Base-by-base conservation (phyloP, 441 rosid genomes). In the Melastoma candidum region DNA sequence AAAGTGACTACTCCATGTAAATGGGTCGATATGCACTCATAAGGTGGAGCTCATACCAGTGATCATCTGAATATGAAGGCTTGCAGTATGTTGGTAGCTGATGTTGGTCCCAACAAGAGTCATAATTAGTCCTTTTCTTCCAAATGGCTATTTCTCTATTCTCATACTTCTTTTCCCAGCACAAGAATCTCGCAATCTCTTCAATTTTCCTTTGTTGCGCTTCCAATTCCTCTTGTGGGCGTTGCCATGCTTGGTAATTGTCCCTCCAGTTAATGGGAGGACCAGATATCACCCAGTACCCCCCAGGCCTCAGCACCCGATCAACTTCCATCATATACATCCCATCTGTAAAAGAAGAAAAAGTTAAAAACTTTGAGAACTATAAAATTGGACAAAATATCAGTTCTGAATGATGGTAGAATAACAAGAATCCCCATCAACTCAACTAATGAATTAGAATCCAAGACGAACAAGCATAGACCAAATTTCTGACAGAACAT, bases 121-220 rank as follows among this genome's bases (percentile, higher is more conserved):
- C 59, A n/a, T 65, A 60, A 59, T 66, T 78, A 9, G 55, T 51
- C 47, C 69, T 68, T 60, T 78, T 78, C 62, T 67, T 61, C 77
- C 79, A 74, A 44, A 77, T 51, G 0, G 83, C 77, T 26, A 71
- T 70, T 53, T 77, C 83, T 29, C 76, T 79, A 62, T 56, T 66
- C 65, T 77, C 83, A 51, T 68, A 63, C 69, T 57, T 64, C 72
- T 77, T 77, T 63, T 70, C 77, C 80, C 83, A 77, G 63, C 83
- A 77, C 58, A 74, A 72, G 51, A 66, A 68, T 49, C 72, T 61
- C 39, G 80, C 76, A 27, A 55, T 75, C 59, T 64, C 74, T 64
- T 70, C 80, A 47, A 77, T 72, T 51, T 51, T 75, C 45, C 54
- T 59, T 57, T 66, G 80, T 11, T 78, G 78, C 43, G 69, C 73